Percentiles rank a stretch among this genome's conserved stretches.
These are phyloP conservation scores for Globisporangium irregulare DNA, from an alignment of 352 stramenopile genomes.

Conservation along the genomic window DNA sequence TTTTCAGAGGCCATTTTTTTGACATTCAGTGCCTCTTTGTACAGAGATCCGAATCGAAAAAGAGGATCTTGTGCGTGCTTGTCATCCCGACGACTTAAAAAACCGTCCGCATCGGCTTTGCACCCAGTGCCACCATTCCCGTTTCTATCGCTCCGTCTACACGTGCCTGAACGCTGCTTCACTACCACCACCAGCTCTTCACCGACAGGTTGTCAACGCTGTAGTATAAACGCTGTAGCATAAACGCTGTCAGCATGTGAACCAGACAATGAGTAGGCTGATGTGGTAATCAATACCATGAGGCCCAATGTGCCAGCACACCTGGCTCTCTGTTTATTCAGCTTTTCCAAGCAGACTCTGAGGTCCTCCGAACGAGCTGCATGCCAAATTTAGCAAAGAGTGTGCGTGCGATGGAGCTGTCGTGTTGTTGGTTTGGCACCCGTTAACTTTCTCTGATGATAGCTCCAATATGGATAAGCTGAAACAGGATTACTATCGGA, in stretches of 20 bases:
- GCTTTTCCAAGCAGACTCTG: too few species aligned
- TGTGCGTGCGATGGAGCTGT: too few species aligned
- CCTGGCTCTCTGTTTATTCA: too few species aligned
- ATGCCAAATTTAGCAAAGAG: too few species aligned
- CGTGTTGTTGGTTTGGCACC: too few species aligned
- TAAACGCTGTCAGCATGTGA: not conserved
- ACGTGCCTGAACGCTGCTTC: not conserved
- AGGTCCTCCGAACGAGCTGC: too few species aligned
- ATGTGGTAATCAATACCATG: too few species aligned
- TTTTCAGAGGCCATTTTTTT: not conserved
- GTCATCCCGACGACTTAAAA: slow-evolving; percentile 6
- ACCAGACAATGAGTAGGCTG: not conserved
- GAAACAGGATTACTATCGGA: too few species aligned
- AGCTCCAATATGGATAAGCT: too few species aligned
- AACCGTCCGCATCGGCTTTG: not conserved
- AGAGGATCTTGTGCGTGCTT: slow-evolving; percentile 9
- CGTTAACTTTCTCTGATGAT: too few species aligned
- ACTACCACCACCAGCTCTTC: not conserved
- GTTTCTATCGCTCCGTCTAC: not conserved
- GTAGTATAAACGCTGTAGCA: not conserved
- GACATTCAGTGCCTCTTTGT: not conserved
- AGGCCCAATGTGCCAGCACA: too few species aligned
- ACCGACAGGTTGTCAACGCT: not conserved
- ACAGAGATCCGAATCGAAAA: not conserved
- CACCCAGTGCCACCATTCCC: not conserved